A percentile compares a stretch with the other conserved stretches of the same genome.
Evolutionary conservation across 192 early-diverging fungal species (phyloP).

Genomic region (Pilaira anomala): DNA sequence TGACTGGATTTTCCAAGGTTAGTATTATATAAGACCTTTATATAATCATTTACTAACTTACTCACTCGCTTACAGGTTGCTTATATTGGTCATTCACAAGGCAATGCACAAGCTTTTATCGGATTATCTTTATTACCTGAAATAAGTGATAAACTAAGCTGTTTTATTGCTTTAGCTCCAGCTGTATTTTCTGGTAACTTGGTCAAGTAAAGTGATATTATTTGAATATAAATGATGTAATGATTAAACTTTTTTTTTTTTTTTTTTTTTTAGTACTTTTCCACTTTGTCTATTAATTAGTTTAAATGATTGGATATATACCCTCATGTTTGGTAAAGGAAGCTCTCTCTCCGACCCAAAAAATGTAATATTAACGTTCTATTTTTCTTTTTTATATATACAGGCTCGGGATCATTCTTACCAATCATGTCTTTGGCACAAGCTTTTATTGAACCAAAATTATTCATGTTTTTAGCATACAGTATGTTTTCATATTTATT

Average conservation of each 20-base stretch:
- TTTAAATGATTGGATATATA: slow-evolving; percentile 4
- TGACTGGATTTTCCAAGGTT: slow-evolving; percentile 35
- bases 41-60: not conserved
- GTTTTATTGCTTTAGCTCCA: slow-evolving; percentile 91
- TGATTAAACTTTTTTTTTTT: not conserved
- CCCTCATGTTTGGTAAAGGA: slow-evolving; percentile 19
- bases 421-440: slow-evolving; percentile 41
- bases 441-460: slow-evolving; percentile 20
- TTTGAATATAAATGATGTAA: not conserved
- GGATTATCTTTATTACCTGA: slow-evolving; percentile 73
- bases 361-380: not conserved
- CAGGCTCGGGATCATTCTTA: slow-evolving; percentile 37
- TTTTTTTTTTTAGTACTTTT: slow-evolving; percentile 7
- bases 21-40: not conserved
- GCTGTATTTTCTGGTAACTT: slow-evolving; percentile 38
- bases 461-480: slow-evolving; percentile 41
- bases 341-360: too few relatives aligned
- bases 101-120: slow-evolving; percentile 85
- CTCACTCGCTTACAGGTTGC: slow-evolving; percentile 44
- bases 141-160: slow-evolving; percentile 76
- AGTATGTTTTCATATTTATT: slow-evolving; percentile 53
- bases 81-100: slow-evolving; percentile 96
- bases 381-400: not conserved
- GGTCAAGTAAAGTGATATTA: slow-evolving; percentile 1
- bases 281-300: slow-evolving; percentile 9